Evolutionary conservation across 2,329 filamentous ascomycete genomes (phyloP), one percentile per base, ranked within the genome.

Genomic region (Fusarium sp.): DNA sequence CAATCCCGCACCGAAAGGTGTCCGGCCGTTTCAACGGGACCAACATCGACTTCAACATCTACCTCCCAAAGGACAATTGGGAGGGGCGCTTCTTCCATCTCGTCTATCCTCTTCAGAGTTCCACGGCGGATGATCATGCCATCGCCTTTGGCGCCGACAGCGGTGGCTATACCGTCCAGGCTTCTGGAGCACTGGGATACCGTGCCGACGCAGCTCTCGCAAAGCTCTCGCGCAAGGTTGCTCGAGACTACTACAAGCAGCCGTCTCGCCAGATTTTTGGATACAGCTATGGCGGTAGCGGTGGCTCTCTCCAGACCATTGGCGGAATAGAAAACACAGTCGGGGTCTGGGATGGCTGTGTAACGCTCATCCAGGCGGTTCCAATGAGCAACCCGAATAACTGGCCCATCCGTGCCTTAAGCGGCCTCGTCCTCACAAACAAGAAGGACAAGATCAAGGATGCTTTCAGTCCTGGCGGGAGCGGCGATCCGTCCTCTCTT

Each of bases 341-440:
- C 18, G 73, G 57, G 3, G 58, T 75, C 40, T 75, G 73, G 73
- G 51, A 74, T 16, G 73, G 73, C 4, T 60, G 58, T n/a, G 70
- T 74, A 4, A 37, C 68, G 12, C 39, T 74, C 5, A 58, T 75
- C 2, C 70, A 74, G 43, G 70, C 66, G 3, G 41, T 63, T 3
- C 68, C 73, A 4, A 46, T 68, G n/a, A 72, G 68, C 2, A 71
- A 50, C 4, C 73, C 72, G 18, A 63, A 70, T 36, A 66, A 68
- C 18, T 66, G 43, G 13, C 47, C 44, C 3, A 59, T 73, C 10
- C 57, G 66, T 27, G 65, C 62, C 1, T 58, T 73, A 2, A 58
- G 53, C 2, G 60, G 61, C 1, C 44, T 70, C 1, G 48, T 71
- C 1, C 39, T 70, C 5, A 31, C 11, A 5, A 41, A 18, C 7